phyloP scores from a whole-genome alignment of 78 protist genomes.

The Reticulomyxa filosa region DNA sequence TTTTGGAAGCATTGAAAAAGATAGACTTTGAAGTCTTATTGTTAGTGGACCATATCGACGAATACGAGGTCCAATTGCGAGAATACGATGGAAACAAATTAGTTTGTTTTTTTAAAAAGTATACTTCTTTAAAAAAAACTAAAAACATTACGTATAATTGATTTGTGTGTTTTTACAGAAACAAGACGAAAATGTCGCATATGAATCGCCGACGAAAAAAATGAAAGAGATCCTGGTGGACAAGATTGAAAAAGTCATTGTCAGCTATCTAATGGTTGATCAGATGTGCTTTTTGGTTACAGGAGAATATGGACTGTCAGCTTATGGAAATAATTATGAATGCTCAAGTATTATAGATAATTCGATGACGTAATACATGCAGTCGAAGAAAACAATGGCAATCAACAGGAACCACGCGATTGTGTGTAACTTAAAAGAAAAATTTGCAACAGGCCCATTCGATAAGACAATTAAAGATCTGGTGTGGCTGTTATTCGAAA shows the following conservation, averaged over 20 bases:
- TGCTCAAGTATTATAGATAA: conserved; percentile 92
- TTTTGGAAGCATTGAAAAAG: conserved; percentile 52
- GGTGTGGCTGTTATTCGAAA: conserved; percentile 80
- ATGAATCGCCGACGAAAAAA: conserved; percentile 67
- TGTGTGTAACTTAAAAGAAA: conserved; percentile 56
- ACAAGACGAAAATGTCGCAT: conserved; percentile 23
- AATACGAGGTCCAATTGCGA: conserved; percentile 91
- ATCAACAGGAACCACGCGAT: conserved; percentile 89
- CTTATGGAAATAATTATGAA: conserved; percentile 97
- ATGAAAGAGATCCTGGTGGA: conserved; percentile 96
- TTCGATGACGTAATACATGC: conserved; percentile 82
- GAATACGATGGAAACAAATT: conserved; percentile 95
- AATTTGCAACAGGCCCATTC: conserved; percentile 41
- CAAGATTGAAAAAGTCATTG: conserved; percentile 91
- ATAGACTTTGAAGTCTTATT: conserved; percentile 63
- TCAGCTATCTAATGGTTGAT: conserved; percentile 61
- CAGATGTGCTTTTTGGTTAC: conserved; percentile 89
- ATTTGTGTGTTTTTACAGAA: too few species aligned
- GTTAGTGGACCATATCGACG: conserved; percentile 98
- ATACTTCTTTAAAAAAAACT: too few species aligned
- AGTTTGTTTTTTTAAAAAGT: conserved; percentile 90
- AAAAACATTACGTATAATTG: too few species aligned
- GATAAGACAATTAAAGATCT: conserved; percentile 85
- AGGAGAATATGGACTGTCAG: conserved; percentile 92
- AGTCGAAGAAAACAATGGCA: conserved; percentile 85